Conservation (phyloP, 2,329 filamentous ascomycete species). For the Balansia obtecta region DNA sequence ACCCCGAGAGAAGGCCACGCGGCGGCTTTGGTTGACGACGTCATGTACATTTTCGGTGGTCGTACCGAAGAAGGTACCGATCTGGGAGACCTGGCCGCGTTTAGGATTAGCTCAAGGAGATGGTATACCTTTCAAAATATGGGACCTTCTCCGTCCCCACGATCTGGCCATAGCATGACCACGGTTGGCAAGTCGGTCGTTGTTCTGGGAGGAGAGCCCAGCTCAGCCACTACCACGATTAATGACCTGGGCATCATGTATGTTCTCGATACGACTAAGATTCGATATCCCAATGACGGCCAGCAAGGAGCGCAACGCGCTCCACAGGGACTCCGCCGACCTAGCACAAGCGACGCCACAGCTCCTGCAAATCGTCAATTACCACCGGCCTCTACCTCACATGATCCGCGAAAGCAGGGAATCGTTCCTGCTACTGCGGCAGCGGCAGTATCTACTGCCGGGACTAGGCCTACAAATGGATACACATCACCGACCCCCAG, state of each 20-base stretch:
- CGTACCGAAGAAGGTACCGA: constrained; percentile 88
- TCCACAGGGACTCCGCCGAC: constrained; percentile 26
- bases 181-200: constrained; percentile 85
- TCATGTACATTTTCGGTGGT: constrained; percentile 98
- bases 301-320: constrained; percentile 25
- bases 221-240: constrained; percentile 67
- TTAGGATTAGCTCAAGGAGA: constrained; percentile 60
- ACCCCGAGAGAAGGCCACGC: constrained; percentile 89
- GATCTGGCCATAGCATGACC: constrained; percentile 97
- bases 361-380: constrained; percentile 20
- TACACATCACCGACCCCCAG: constrained; percentile 26
- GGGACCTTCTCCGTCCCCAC: constrained; percentile 85
- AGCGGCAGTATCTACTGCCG: constrained; percentile 11
- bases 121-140: constrained; percentile 99
- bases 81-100: constrained; percentile 81
- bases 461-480: constrained; percentile 28
- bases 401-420: constrained; percentile 3
- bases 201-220: constrained; percentile 87
- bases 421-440: background rate
- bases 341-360: constrained; percentile 26
- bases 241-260: constrained; percentile 83
- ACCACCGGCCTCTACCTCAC: constrained; percentile 16
- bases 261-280: constrained; percentile 88
- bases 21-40: constrained; percentile 84
- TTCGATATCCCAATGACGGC: constrained; percentile 81